Evolutionary conservation across 768 basidiomycete species (phyloP).

Genomic region (Suillus ampliporus): DNA sequence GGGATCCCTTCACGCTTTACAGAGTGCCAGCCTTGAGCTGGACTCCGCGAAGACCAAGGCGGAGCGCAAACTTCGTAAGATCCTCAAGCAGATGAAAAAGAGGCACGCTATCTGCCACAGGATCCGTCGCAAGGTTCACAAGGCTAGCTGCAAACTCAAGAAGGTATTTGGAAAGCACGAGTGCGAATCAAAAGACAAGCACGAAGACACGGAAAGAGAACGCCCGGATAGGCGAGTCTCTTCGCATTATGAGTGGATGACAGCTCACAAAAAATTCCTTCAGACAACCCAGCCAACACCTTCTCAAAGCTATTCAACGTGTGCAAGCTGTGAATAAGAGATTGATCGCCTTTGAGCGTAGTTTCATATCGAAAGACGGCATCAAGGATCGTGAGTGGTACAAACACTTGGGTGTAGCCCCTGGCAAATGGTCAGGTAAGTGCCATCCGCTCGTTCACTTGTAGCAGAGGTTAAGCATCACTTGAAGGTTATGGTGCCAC

Average conservation of each 20-base stretch:
- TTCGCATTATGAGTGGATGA: not conserved
- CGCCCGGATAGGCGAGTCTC: not conserved
- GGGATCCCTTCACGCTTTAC: conserved; percentile 49
- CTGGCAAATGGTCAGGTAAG: conserved; percentile 81
- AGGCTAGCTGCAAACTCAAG: conserved; percentile 42
- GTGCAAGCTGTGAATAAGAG: conserved; percentile 65
- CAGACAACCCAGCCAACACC: conserved; percentile 44
- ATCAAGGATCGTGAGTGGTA: conserved; percentile 86
- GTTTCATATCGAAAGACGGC: conserved; percentile 78
- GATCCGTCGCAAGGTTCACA: conserved; percentile 33
- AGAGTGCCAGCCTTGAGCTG: conserved; percentile 54
- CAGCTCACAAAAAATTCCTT: conserved; percentile 2
- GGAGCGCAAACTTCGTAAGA: conserved; percentile 51
- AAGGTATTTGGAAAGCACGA: conserved; percentile 39
- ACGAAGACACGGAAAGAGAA: conserved; percentile 11
- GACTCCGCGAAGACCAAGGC: conserved; percentile 64
- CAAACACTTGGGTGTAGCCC: conserved; percentile 80
- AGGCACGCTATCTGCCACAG: conserved; percentile 20
- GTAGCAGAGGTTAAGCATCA: not conserved
- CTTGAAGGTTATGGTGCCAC: conserved; percentile 77
- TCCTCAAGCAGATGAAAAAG: conserved; percentile 47
- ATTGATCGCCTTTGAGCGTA: conserved; percentile 70
- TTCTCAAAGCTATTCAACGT: conserved; percentile 64
- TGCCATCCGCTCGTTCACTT: conserved; percentile 7
- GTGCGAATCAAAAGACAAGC: conserved; percentile 15